These are phyloP conservation scores for Capsicum chinense DNA, from an alignment of 257 asterid species.

Conservation along the genomic window DNA sequence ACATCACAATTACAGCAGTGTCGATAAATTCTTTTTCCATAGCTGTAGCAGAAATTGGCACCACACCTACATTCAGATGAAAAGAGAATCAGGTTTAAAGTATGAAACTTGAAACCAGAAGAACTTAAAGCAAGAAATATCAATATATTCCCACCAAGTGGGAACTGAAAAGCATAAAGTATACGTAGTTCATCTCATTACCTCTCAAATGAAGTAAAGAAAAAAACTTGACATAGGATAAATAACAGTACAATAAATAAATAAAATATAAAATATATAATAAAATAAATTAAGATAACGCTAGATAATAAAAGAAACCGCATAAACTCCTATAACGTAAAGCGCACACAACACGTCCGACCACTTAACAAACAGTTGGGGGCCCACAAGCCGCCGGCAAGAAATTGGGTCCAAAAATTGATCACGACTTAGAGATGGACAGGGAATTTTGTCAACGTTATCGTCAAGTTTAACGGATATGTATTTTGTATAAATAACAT, in stretches of 20 bases:
- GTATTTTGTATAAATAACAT: no score
- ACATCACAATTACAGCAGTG: background rate
- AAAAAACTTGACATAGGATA: no score
- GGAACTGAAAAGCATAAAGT: no score
- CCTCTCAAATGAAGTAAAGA: conserved; percentile 33
- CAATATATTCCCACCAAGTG: no score
- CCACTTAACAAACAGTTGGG: conserved; percentile 62
- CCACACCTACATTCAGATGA: conserved; percentile 23
- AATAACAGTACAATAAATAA: no score
- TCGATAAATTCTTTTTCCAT: background rate
- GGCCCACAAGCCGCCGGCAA: conserved; percentile 47
- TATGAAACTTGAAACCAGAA: background rate
- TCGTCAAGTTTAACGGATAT: conserved; percentile 55
- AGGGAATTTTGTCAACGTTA: conserved; percentile 50
- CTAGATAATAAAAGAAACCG: no score
- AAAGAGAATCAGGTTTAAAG: background rate
- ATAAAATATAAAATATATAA: no score
- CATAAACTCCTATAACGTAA: conserved; percentile 48
- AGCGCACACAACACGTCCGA: conserved; percentile 66
- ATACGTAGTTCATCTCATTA: background rate
- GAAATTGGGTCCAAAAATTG: conserved; percentile 58
- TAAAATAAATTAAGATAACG: no score
- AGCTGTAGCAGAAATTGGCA: conserved; percentile 21
- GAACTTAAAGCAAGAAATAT: no score
- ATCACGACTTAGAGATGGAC: conserved; percentile 63